phyloP scores from a whole-genome alignment of 2,329 filamentous ascomycete genomes.

The Apiospora phragmitis region DNA sequence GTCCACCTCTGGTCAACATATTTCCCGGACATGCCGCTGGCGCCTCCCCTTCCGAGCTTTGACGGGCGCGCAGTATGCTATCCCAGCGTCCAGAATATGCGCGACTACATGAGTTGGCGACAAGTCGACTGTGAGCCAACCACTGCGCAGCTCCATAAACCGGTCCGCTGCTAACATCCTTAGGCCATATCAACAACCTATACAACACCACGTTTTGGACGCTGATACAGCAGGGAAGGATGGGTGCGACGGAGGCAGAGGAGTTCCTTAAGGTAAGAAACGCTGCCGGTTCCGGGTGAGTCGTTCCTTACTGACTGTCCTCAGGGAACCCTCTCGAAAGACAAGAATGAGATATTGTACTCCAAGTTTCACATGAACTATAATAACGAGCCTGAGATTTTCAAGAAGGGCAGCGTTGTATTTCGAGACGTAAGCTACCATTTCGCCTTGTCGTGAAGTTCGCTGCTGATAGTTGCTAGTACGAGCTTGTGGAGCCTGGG shows the following conservation, averaged over 20 bases:
- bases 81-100: slow-evolving; percentile 76
- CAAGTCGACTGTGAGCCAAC: slow-evolving; percentile 84
- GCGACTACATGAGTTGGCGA: slow-evolving; percentile 96
- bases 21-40: slow-evolving; percentile 72
- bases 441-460: background rate
- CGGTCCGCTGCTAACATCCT: slow-evolving; percentile 21
- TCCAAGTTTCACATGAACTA: slow-evolving; percentile 91
- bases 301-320: slow-evolving; percentile 21
- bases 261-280: slow-evolving; percentile 68
- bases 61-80: slow-evolving; percentile 92
- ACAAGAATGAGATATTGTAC: slow-evolving; percentile 97
- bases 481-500: slow-evolving; percentile 66
- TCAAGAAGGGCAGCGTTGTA: slow-evolving; percentile 88
- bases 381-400: slow-evolving; percentile 93
- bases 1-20: slow-evolving; percentile 75
- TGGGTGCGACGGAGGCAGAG: slow-evolving; percentile 79
- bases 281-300: background rate
- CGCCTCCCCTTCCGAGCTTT: slow-evolving; percentile 80
- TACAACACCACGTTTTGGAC: slow-evolving; percentile 98
- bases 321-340: slow-evolving; percentile 77
- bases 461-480: slow-evolving; percentile 47
- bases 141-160: background rate
- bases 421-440: slow-evolving; percentile 69
- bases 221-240: slow-evolving; percentile 74
- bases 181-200: slow-evolving; percentile 95